Base-by-base conservation (phyloP, 2,329 filamentous ascomycete genomes). In the Didymella sp. region DNA sequence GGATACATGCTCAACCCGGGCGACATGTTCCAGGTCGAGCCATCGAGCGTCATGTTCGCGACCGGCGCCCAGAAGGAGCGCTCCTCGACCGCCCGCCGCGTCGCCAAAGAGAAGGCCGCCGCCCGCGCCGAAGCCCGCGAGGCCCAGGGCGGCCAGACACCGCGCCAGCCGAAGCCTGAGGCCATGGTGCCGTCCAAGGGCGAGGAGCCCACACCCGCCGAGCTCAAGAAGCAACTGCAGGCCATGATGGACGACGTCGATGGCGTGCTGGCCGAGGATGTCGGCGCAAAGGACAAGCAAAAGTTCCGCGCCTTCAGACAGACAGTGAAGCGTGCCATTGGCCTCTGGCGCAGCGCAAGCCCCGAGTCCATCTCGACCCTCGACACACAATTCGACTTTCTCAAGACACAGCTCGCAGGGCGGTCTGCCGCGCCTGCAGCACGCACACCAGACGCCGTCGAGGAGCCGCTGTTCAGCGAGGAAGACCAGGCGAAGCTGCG, bases 21-120 rank as follows among this genome's bases (percentile, higher is more conserved):
- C 66, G 95, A 99, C 76, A 91, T 99, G 87, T 99, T 99, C 83
- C 92, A 96, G 75, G 94, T 99, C 68, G 90, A 97, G 19, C 84
- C 90, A 31, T 91, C 96, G 35, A 87, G 89, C 67, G 95, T 99
- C 54, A 84, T 99, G 77, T 93, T 85, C 70, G 94, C 91, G 30
- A 96, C 93, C 1, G 95, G 95, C 56, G 83, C 85, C 24, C 84
- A 85, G 45, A 95, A 92, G 77, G 59, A 57, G 13, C 70, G 71
- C 46, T 69, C 70, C 46, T 61, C 68, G 3, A 63, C 58, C 46
- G 71, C 68, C 21, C 72, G 72, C 60, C 64, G 63, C 15, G 53
- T 72, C 50, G 66, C 66, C 55, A 70, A 69, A 52, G 69, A 70
- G 45, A 70, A 70, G 25, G 67, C 63, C 31, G 64, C 71, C n/a